A percentile compares a stretch with the other conserved stretches of the same genome.
These are phyloP conservation scores for Galerina marginata DNA, from an alignment of 768 basidiomycete species.

Conservation along the genomic window DNA sequence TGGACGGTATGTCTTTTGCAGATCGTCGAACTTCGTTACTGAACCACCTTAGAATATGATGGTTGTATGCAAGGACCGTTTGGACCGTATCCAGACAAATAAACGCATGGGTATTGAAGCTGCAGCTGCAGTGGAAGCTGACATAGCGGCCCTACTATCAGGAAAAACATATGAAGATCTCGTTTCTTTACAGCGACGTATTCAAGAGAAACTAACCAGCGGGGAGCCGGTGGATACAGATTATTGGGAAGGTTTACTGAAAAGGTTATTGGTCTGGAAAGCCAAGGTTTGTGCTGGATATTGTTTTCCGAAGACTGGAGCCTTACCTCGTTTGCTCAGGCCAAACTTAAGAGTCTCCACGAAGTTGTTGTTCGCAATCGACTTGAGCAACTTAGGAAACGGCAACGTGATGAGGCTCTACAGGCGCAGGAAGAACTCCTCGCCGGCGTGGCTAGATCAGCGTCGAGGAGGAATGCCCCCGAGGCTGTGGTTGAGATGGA, in stretches of 20 bases:
- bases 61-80: constrained; percentile 90
- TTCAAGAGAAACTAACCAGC: constrained; percentile 87
- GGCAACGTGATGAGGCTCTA: constrained; percentile 94
- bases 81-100: constrained; percentile 74
- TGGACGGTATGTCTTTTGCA: constrained; percentile 76
- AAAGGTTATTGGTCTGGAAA: constrained; percentile 95
- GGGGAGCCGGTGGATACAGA: constrained; percentile 96
- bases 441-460: constrained; percentile 74
- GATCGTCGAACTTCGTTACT: background rate
- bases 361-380: constrained; percentile 97
- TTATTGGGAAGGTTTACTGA: constrained; percentile 94
- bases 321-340: constrained; percentile 49
- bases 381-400: constrained; percentile 92
- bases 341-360: constrained; percentile 89
- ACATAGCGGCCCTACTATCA: constrained; percentile 79
- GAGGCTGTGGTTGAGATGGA: constrained; percentile 42
- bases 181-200: constrained; percentile 78
- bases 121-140: constrained; percentile 81
- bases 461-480: constrained; percentile 42
- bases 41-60: constrained; percentile 80
- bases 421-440: constrained; percentile 91
- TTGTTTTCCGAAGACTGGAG: background rate
- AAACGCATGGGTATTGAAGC: constrained; percentile 71
- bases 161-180: constrained; percentile 91
- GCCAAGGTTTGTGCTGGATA: constrained; percentile 68